Percentiles rank a stretch among this genome's conserved stretches.
These are phyloP conservation scores for Termitomyces sp. DNA, from an alignment of 768 basidiomycete species.

Conservation along the genomic window DNA sequence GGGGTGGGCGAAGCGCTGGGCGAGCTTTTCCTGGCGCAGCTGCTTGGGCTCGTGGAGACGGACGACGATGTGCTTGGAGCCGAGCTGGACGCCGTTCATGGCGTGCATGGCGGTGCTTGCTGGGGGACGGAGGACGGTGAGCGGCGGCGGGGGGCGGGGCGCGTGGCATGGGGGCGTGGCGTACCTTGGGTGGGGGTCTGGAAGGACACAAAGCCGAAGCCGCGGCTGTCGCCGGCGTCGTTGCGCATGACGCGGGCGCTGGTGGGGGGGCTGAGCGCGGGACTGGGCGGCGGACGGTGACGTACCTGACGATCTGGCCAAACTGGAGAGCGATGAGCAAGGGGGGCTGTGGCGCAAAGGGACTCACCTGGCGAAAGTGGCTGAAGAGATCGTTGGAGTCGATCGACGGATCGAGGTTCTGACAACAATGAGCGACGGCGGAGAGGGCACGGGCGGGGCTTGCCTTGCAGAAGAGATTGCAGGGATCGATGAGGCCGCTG, in stretches of 20 bases:
- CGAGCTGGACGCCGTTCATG: slow-evolving; percentile 75
- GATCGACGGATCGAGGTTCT: slow-evolving; percentile 79
- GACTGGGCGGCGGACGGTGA: background rate
- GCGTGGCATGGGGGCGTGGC: background rate
- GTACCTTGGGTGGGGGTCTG: slow-evolving; percentile 80
- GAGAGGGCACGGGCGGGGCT: background rate
- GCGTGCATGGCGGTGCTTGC: slow-evolving; percentile 68
- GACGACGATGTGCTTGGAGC: slow-evolving; percentile 76
- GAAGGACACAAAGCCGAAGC: slow-evolving; percentile 89
- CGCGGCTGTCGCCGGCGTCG: slow-evolving; percentile 72
- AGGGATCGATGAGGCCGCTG: slow-evolving; percentile 85
- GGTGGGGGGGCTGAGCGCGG: background rate
- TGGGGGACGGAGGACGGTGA: too few species aligned
- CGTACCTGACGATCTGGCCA: slow-evolving; percentile 83
- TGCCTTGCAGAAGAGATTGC: slow-evolving; percentile 88
- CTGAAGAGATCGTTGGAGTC: slow-evolving; percentile 81
- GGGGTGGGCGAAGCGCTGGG: slow-evolving; percentile 78
- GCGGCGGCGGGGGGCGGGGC: background rate
- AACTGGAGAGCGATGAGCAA: slow-evolving; percentile 40
- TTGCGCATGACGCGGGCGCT: slow-evolving; percentile 93
- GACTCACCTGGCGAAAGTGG: slow-evolving; percentile 70
- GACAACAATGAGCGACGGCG: background rate
- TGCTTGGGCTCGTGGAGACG: slow-evolving; percentile 90
- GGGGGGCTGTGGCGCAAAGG: background rate
- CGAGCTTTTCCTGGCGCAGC: slow-evolving; percentile 83